Evolutionary conservation across 805 yeast genomes (phyloP), one percentile per base, ranked within the genome.

Genomic region (Candida boleticola): DNA sequence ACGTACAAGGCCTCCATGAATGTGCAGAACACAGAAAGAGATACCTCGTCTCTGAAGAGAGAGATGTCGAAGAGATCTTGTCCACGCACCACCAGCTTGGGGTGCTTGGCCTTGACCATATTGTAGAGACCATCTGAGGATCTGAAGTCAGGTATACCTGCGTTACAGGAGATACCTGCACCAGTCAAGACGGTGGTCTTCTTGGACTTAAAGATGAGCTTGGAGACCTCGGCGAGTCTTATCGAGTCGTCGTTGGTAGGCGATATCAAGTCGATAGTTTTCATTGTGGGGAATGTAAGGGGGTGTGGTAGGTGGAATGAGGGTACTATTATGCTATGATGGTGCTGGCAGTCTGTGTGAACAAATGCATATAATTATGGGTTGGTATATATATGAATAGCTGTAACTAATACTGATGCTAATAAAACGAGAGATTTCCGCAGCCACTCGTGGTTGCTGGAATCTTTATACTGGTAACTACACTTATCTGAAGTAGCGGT

Each of bases 141-240:
- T 42, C 98, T 74, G 60, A 90, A 90, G 59, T 92, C 98, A 3
- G 99, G 99, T 36, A 92, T 93, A 0, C 99, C 98, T 1, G 98
- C 97, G 58, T 86, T 88, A 59, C 97, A 89, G 13, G 97, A 88
- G 44, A 92, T 89, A 0, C 99, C 99, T 2, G 99, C 99, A 5
- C 99, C 98, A 0, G 97, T 89, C 41, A 90, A 68, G 3, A 86
- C 73, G 17, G 85, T 72, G n/a, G 82, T 66, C 52, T 75, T 80
- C 41, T 74, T 77, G 23, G 90, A 72, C 50, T 83, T 71, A 46
- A 61, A 61, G 1, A 80, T 64, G 29, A 53, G 39, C 50, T 67
- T 69, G 40, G 71, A 63, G 18, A 77, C 68, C 40, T 63, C 64
- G 42, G 61, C 63, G 31, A 71, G 52, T 33, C 58, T 57, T 23